These are phyloP conservation scores for Gillenia trifoliata DNA, from an alignment of 306 rosid genomes.

Conservation along the genomic window DNA sequence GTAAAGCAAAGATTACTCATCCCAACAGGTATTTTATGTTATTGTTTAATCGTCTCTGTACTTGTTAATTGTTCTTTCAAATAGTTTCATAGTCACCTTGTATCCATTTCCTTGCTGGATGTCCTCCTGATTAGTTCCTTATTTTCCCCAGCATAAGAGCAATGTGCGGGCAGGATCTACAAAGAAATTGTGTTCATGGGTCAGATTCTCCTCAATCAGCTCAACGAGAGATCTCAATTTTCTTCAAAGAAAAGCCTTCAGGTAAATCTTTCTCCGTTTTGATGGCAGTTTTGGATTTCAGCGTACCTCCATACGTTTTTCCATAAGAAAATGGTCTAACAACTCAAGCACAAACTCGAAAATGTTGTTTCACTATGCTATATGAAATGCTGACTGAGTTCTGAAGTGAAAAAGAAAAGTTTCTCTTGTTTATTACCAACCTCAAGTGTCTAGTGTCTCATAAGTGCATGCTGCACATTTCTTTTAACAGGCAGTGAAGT, in stretches of 20 bases:
- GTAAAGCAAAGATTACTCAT: conserved; percentile 72
- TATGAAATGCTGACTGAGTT: neutral
- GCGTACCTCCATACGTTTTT: neutral
- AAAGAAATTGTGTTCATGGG: conserved; percentile 83
- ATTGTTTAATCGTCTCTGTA: conserved; percentile 8
- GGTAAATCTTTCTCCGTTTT: conserved; percentile 31
- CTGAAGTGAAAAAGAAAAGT: neutral
- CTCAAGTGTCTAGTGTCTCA: neutral
- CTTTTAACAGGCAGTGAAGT: conserved; percentile 40
- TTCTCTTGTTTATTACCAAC: neutral
- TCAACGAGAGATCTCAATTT: conserved; percentile 61
- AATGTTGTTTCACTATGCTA: neutral
- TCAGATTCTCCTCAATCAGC: conserved; percentile 80
- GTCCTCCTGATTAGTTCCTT: conserved; percentile 11
- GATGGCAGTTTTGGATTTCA: neutral
- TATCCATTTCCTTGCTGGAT: conserved; percentile 17
- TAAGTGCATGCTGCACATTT: conserved; percentile 11
- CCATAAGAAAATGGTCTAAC: neutral
- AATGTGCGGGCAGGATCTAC: conserved; percentile 54
- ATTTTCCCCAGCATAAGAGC: conserved; percentile 62
- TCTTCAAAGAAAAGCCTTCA: conserved; percentile 57
- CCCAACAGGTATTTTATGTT: conserved; percentile 62
- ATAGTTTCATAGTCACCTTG: conserved; percentile 7
- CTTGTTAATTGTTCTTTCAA: conserved; percentile 6
- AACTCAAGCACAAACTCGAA: neutral